phyloP scores from a whole-genome alignment of 805 yeast genomes.

The Wickerhamiella sergipiensis region DNA sequence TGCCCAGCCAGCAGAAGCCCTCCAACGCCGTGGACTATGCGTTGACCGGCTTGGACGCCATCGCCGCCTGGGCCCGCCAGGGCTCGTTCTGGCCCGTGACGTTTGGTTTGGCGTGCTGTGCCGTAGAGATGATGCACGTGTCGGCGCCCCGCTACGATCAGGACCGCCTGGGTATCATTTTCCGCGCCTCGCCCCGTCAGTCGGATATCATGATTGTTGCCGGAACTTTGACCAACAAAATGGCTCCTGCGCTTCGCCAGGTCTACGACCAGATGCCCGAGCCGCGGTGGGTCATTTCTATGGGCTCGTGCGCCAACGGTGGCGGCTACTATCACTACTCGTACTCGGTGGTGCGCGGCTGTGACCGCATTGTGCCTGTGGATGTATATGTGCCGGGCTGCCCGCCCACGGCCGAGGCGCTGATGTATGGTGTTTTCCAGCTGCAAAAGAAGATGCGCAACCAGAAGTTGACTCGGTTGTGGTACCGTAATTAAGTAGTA shows the following conservation, averaged over 20 bases:
- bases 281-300: conserved; percentile 87
- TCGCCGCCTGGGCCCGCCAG: conserved; percentile 84
- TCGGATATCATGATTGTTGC: conserved; percentile 88
- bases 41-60: conserved; percentile 64
- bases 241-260: conserved; percentile 89
- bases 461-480: conserved; percentile 66
- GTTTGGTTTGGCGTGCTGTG: conserved; percentile 85
- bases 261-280: conserved; percentile 92
- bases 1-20: conserved; percentile 50
- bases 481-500: conserved; percentile 47
- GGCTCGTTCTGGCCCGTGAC: conserved; percentile 91
- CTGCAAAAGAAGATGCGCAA: conserved; percentile 81
- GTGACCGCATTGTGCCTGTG: conserved; percentile 78
- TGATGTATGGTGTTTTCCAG: conserved; percentile 82
- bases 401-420: conserved; percentile 84
- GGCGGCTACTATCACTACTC: conserved; percentile 89
- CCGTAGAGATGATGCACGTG: conserved; percentile 91
- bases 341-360: conserved; percentile 78
- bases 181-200: conserved; percentile 89
- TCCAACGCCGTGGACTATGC: conserved; percentile 62
- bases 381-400: conserved; percentile 89
- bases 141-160: conserved; percentile 86
- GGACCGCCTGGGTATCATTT: conserved; percentile 82
- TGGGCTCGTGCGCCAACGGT: conserved; percentile 92
- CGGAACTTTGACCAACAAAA: conserved; percentile 79